These are phyloP conservation scores for Pluteus cervinus DNA, from an alignment of 768 basidiomycete species.

Conservation along the genomic window DNA sequence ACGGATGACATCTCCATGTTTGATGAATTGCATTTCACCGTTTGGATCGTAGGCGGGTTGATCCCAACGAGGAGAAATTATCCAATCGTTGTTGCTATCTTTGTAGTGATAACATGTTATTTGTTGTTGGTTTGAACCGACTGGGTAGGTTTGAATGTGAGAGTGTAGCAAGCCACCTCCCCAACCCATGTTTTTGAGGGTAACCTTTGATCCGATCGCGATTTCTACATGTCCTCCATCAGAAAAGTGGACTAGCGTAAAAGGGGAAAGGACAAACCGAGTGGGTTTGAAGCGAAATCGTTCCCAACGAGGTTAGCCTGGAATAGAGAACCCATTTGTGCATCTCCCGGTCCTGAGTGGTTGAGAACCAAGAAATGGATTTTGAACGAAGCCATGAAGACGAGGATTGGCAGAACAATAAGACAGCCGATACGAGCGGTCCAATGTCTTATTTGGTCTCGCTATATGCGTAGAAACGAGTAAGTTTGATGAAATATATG, in stretches of 20 bases:
- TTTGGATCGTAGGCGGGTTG: conserved; percentile 61
- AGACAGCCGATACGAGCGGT: conserved; percentile 77
- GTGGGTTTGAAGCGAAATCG: conserved; percentile 86
- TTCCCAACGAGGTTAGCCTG: conserved; percentile 95
- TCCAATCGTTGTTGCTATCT: conserved; percentile 95
- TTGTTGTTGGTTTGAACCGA: conserved; percentile 91
- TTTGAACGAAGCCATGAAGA: conserved; percentile 95
- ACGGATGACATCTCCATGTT: conserved; percentile 73
- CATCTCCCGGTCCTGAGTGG: conserved; percentile 93
- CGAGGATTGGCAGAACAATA: conserved; percentile 83
- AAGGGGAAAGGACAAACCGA: conserved; percentile 43
- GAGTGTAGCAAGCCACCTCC: conserved; percentile 96
- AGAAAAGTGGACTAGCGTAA: neutral
- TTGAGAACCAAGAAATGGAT: conserved; percentile 93
- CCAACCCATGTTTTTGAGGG: conserved; percentile 96
- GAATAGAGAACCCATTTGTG: conserved; percentile 98
- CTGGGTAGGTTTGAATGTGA: conserved; percentile 91
- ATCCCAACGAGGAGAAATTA: conserved; percentile 76
- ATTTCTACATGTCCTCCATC: conserved; percentile 47
- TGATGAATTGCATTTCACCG: conserved; percentile 62
- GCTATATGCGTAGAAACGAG: conserved; percentile 34
- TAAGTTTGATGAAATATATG: conserved; percentile 1
- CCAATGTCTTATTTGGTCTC: conserved; percentile 89
- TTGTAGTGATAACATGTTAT: conserved; percentile 99
- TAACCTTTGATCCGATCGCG: conserved; percentile 85